Percentiles rank a stretch among this genome's conserved stretches.
Evolutionary conservation across 306 rosid species (phyloP).

Genomic region (Oxytropis ochrocephala): DNA sequence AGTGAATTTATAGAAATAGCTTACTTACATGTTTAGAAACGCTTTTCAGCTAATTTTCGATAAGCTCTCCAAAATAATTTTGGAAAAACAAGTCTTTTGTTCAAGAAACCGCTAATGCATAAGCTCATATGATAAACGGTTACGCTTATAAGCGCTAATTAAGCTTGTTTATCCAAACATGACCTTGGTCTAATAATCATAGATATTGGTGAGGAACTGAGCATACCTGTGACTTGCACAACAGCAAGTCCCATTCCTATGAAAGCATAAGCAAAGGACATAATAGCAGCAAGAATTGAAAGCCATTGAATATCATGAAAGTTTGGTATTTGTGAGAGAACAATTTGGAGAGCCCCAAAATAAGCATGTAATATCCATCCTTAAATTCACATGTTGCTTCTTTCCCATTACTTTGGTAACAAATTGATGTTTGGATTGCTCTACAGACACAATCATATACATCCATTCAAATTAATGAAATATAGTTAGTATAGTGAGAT

Average conservation of each 20-base stretch:
- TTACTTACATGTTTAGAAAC: too few relatives aligned
- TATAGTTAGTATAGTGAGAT: neutral
- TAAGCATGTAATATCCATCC: conserved; percentile 40
- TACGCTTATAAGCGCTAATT: too few relatives aligned
- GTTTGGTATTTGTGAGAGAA: conserved; percentile 73
- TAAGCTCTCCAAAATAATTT: too few relatives aligned
- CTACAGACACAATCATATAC: conserved; percentile 30
- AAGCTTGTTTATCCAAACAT: too few relatives aligned
- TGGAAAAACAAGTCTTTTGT: too few relatives aligned
- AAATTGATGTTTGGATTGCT: conserved; percentile 37
- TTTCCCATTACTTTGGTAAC: conserved; percentile 30
- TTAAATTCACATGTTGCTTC: conserved; percentile 26
- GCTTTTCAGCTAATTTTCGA: too few relatives aligned
- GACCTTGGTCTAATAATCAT: neutral
- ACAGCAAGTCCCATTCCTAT: conserved; percentile 58
- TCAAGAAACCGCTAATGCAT: too few relatives aligned
- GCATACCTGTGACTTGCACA: conserved; percentile 30
- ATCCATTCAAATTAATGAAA: neutral
- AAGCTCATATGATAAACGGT: too few relatives aligned
- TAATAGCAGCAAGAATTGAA: conserved; percentile 66
- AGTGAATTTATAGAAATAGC: too few relatives aligned
- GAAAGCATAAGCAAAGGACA: conserved; percentile 66
- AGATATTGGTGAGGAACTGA: neutral
- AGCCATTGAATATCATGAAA: conserved; percentile 69
- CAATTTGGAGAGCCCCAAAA: conserved; percentile 48